Evolutionary conservation across 495 filamentous ascomycete genomes (phyloP), one percentile per base, ranked within the genome.

Genomic region (Podospora tetraspora): DNA sequence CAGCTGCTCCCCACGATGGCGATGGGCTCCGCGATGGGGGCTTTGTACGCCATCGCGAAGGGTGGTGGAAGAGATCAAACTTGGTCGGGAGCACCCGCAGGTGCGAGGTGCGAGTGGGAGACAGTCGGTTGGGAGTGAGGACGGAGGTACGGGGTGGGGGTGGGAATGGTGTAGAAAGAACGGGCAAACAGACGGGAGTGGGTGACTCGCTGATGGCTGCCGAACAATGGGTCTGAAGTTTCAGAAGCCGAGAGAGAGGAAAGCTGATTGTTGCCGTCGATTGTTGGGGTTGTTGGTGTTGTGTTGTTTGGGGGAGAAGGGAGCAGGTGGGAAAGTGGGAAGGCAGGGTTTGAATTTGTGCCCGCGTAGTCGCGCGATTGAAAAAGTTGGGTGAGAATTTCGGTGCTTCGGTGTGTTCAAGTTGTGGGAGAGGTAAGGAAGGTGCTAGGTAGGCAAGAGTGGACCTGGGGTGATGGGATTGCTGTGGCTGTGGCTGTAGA

Each of bases 1-100:
- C 86, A 90, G 57, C 82, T 75, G 68, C 84, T 80, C 6, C 88
- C 87, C 16, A 90, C 78, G 5, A 90, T 80, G 22, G 87, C 88
- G 30, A 90, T 87, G 5, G 88, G 88, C 66, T 83, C 81, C 30
- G 72, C 59, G n/a, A 65, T 37, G 7, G 75, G 74, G 5, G 25
- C 37, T 34, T 77, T 78, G 73, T 81, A 80, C 34, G 73, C 27
- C 79, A 80, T 75, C 13, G 59, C 27, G 27, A 24, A 19, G 23
- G 63, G 56, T 9, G 24, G 29, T 19, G 21, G 56, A 59, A 11
- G 59, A 25, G 12, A 29, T 10, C 57, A 29, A 13, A 27, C 8
- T 57, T n/a, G 21, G 58, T 16, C 16, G n/a, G 37, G 27, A 23
- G 63, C 29, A 29, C 24, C 52, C 58, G 63, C 11, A 59, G 16